Evolutionary conservation across 2,329 filamentous ascomycete genomes (phyloP), one percentile per base, ranked within the genome.

Genomic region (Claviceps purpurea): DNA sequence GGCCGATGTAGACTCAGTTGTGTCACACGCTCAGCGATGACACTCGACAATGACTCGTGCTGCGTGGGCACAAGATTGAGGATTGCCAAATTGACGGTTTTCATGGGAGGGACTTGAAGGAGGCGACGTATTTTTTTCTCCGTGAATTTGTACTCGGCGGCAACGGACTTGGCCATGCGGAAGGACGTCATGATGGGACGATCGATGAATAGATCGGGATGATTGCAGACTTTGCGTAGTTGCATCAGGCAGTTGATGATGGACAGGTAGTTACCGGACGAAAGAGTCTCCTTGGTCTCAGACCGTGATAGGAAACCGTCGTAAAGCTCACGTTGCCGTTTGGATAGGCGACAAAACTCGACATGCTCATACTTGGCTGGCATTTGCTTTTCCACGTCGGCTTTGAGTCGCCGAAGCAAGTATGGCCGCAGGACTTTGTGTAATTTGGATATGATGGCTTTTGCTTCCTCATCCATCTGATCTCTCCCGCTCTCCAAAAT

Each of bases 211-310:
- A 98, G 76, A 68, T 98, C 93, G 0, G 93, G 94, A 63, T 98
- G 93, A 60, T 98, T 98, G 75, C 93, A 98, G 50, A 98, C 94
- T 66, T 97, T 96, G 48, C 93, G 83, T 50, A 98, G 75, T 64
- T 95, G 93, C 89, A 98, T 95, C 50, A 98, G 72, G 67, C 94
- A 97, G 65, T 96, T 95, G 69, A 97, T 97, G 65, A 98, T 96
- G 18, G 89, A 95, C 57, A 98, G 81, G 65, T 96, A 96, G 62
- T 97, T 98, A 30, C 93, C 93, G 1, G 88, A 94, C 2, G 88
- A 81, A 18, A 98, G 73, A 0, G 90, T 96, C 54, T 89, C 85
- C 57, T 89, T 84, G 0, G 93, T 97, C 60, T 95, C 89, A 3
- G 85, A 85, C 52, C 90, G 83, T 38, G 88, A 89, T 71, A 98